Evolutionary conservation across 257 asterid species (phyloP).

Genomic region (Schizonepeta tenuifolia): DNA sequence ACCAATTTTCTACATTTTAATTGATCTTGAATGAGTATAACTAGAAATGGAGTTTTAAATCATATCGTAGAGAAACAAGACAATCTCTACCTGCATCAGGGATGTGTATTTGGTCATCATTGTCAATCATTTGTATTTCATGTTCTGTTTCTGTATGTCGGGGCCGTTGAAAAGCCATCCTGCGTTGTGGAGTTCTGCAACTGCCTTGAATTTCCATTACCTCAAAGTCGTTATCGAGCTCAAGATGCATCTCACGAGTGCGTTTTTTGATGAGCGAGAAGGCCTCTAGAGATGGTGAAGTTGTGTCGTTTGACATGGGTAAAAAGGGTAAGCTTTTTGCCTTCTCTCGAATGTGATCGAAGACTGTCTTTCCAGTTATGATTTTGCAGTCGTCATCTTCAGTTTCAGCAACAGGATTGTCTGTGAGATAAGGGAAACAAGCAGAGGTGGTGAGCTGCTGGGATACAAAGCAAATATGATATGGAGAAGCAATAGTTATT

Average conservation of each 20-base stretch:
- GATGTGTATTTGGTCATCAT: constrained; percentile 28
- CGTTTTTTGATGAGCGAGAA: constrained; percentile 77
- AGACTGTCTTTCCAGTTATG: constrained; percentile 67
- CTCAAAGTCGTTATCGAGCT: constrained; percentile 49
- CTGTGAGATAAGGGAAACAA: constrained; percentile 44
- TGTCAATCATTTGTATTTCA: constrained; percentile 34
- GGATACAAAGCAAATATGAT: constrained; percentile 28
- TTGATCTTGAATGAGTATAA: constrained; percentile 30
- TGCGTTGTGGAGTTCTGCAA: constrained; percentile 36
- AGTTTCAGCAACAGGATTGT: constrained; percentile 41
- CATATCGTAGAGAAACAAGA: neutral
- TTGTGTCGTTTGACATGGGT: constrained; percentile 44
- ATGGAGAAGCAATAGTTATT: constrained; percentile 29
- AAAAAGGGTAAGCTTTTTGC: constrained; percentile 71
- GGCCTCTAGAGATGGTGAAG: constrained; percentile 69
- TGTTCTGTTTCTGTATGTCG: constrained; percentile 36
- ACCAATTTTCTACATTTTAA: constrained; percentile 39
- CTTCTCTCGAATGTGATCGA: constrained; percentile 81
- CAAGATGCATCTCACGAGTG: constrained; percentile 66
- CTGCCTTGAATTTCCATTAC: constrained; percentile 43
- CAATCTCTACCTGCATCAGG: constrained; percentile 45
- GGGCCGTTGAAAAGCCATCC: constrained; percentile 34
- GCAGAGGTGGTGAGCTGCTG: constrained; percentile 29
- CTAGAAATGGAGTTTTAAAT: neutral
- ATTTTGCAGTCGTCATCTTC: constrained; percentile 83